These are phyloP conservation scores for Calonectria multiphialidica DNA, from an alignment of 2,329 filamentous ascomycete species.

Conservation along the genomic window DNA sequence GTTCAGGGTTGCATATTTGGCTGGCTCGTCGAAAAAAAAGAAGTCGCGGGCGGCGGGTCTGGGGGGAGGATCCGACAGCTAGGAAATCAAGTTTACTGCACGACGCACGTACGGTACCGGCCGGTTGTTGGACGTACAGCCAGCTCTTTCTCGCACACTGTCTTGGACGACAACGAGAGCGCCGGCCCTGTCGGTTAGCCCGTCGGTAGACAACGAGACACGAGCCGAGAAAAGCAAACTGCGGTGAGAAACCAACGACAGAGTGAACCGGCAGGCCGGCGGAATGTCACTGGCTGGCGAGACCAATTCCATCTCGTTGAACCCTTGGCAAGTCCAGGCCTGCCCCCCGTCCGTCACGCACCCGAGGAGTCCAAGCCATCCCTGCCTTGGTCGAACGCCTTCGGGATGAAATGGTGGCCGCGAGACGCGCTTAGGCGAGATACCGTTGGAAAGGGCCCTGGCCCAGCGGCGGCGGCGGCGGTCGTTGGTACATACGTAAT, in stretches of 20 bases:
- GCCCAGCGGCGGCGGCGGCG: not conserved
- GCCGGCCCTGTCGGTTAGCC: not conserved
- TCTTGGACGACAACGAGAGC: conserved; percentile 1
- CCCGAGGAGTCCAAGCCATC: conserved; percentile 8
- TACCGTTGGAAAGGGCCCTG: not conserved
- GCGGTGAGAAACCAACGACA: conserved; percentile 7
- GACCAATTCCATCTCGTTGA: not conserved
- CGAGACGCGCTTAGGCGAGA: conserved; percentile 24
- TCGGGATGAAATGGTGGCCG: conserved; percentile 14
- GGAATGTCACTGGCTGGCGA: conserved; percentile 10
- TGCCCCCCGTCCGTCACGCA: conserved; percentile 12
- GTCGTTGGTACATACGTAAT: not conserved
- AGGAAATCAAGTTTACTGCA: conserved; percentile 16
- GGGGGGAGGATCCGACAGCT: conserved; percentile 10
- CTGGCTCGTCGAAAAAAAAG: conserved; percentile 15
- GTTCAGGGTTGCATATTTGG: conserved; percentile 1
- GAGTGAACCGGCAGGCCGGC: conserved; percentile 16
- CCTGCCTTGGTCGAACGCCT: conserved; percentile 16
- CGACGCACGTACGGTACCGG: conserved; percentile 13
- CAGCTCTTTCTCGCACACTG: not conserved
- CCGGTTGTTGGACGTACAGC: not conserved
- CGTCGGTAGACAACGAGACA: conserved; percentile 1
- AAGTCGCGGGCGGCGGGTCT: conserved; percentile 6
- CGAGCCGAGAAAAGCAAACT: conserved; percentile 18
- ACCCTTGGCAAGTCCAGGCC: not conserved